Evolutionary conservation across 2,329 filamentous ascomycete genomes (phyloP).

Genomic region (Setomelanomma holmii): DNA sequence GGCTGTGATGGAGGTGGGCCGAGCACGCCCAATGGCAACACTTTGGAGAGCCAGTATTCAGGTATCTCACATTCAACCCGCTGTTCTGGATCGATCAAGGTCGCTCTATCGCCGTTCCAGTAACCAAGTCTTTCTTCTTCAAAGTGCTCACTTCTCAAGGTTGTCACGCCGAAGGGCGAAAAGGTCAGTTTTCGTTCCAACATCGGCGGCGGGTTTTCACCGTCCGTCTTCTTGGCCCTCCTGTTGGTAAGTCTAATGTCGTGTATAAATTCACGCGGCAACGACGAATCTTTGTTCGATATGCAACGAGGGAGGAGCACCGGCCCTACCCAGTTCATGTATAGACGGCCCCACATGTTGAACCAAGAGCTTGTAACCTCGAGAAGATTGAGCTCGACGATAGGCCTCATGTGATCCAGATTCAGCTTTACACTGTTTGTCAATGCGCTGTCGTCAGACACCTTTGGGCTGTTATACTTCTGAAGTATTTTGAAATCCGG

Average conservation of each 20-base stretch:
- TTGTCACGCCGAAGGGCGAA: conserved; percentile 41
- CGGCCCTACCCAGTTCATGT: conserved; percentile 49
- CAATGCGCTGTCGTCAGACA: conserved; percentile 43
- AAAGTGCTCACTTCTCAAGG: conserved; percentile 35
- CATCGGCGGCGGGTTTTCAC: conserved; percentile 7
- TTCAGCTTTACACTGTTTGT: conserved; percentile 34
- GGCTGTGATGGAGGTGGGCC: conserved; percentile 18
- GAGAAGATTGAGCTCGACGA: conserved; percentile 47
- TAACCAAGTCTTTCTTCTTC: conserved; percentile 36
- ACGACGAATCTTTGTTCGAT: conserved; percentile 7
- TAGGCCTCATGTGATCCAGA: conserved; percentile 33
- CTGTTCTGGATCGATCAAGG: conserved; percentile 40
- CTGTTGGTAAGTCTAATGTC: conserved; percentile 41
- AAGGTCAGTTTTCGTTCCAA: conserved; percentile 47
- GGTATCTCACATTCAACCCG: conserved; percentile 49
- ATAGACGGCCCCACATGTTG: conserved; percentile 48
- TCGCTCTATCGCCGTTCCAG: conserved; percentile 22
- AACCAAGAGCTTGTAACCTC: conserved; percentile 43
- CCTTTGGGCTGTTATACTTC: conserved; percentile 47
- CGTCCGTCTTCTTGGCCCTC: conserved; percentile 25
- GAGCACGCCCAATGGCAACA: conserved; percentile 33
- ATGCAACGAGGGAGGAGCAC: conserved; percentile 43
- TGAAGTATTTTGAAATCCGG: conserved; percentile 38
- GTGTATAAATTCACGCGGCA: conserved; percentile 27
- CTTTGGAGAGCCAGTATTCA: conserved; percentile 39